A percentile compares a stretch with the other conserved stretches of the same genome.
Evolutionary conservation across 495 filamentous ascomycete genomes (phyloP).

Genomic region (Aspergillus biplanus): DNA sequence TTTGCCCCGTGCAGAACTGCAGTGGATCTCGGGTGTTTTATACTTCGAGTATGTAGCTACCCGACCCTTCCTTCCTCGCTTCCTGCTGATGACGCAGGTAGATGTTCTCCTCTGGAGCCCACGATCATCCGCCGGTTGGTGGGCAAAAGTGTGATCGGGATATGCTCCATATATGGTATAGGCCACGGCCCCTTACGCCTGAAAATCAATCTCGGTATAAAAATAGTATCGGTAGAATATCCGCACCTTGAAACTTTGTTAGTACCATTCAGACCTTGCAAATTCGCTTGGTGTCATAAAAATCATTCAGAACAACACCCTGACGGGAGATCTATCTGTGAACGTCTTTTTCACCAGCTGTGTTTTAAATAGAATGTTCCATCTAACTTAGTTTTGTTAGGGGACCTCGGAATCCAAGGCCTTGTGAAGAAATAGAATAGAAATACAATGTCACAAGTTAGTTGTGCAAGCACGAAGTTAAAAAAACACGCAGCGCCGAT

Average conservation of each 20-base stretch:
- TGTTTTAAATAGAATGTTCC: too few species aligned
- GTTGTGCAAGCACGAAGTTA: not conserved
- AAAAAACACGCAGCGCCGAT: not conserved
- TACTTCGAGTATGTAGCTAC: not conserved
- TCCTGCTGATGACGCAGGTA: not conserved
- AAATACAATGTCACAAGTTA: not conserved
- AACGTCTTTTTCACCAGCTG: too few species aligned
- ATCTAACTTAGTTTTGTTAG: too few species aligned
- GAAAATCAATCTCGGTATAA: not conserved
- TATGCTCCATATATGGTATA: not conserved
- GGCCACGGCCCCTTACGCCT: not conserved
- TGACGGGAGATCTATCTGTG: too few species aligned
- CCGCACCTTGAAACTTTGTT: not conserved
- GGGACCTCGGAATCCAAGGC: too few species aligned
- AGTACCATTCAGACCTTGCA: too few species aligned
- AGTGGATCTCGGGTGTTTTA: slow-evolving; percentile 7
- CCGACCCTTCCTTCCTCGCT: slow-evolving; percentile 2
- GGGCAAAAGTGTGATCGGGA: not conserved
- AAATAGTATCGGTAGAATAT: not conserved
- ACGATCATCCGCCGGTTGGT: not conserved
- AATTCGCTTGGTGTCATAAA: too few species aligned
- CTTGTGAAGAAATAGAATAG: not conserved
- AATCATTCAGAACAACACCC: too few species aligned
- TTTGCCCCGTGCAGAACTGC: slow-evolving; percentile 1
- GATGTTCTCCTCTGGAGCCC: too few species aligned